A percentile compares a stretch with the other conserved stretches of the same genome.
phyloP scores from a whole-genome alignment of 2,329 filamentous ascomycete genomes.

The Huntiella decipiens region DNA sequence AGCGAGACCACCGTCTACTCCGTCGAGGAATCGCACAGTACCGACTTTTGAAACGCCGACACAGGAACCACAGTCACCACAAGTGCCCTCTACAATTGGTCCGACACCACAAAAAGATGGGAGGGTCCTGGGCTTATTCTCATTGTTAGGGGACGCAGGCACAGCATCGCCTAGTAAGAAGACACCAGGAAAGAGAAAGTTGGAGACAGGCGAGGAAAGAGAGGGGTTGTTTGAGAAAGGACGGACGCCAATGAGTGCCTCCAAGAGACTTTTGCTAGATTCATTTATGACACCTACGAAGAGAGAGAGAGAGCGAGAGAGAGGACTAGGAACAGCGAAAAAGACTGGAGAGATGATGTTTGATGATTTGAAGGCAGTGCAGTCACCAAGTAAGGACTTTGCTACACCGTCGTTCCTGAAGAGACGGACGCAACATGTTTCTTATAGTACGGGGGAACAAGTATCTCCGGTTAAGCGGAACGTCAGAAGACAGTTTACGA shows the following conservation, averaged over 20 bases:
- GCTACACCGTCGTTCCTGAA: slow-evolving; percentile 55
- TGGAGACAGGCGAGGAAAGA: slow-evolving; percentile 13
- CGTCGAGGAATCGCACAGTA: slow-evolving; percentile 17
- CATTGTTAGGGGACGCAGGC: slow-evolving; percentile 37
- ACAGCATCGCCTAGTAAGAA: slow-evolving; percentile 15
- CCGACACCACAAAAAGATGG: slow-evolving; percentile 69
- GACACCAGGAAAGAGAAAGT: slow-evolving; percentile 28
- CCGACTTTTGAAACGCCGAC: slow-evolving; percentile 32
- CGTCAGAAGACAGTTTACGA: slow-evolving; percentile 41
- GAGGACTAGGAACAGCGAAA: slow-evolving; percentile 19
- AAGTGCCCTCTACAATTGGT: slow-evolving; percentile 42
- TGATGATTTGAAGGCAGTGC: slow-evolving; percentile 23
- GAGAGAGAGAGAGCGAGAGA: slow-evolving; percentile 14
- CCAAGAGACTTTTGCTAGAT: slow-evolving; percentile 42
- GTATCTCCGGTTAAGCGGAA: slow-evolving; percentile 16
- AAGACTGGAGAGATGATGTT: slow-evolving; percentile 14
- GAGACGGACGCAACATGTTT: slow-evolving; percentile 4
- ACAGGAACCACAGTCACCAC: slow-evolving; percentile 29
- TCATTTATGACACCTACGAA: slow-evolving; percentile 47
- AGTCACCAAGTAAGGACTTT: slow-evolving; percentile 32
- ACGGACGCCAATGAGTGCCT: slow-evolving; percentile 33
- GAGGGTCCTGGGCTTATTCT: slow-evolving; percentile 58
- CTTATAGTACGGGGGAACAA: background rate
- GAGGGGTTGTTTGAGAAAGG: slow-evolving; percentile 18
- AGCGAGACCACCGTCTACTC: no score